Evolutionary conservation across 208 protist species (phyloP).

Genomic region (Sergeia podlipaevii): DNA sequence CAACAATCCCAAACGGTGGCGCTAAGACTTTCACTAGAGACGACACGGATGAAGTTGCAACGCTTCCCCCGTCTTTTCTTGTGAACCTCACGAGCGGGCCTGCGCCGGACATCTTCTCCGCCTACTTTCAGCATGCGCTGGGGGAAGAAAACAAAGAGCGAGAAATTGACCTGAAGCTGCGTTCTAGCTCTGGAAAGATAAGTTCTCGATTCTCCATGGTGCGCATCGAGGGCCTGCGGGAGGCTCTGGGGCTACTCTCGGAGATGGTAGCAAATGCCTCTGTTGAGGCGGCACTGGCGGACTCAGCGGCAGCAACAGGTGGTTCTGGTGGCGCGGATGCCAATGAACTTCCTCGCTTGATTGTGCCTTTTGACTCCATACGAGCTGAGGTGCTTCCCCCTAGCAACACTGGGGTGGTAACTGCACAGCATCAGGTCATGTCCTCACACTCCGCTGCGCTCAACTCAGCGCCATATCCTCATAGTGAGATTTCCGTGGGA

Average conservation of each 20-base stretch:
- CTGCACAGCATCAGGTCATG: background rate
- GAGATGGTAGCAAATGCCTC: conserved; percentile 46
- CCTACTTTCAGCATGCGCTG: conserved; percentile 49
- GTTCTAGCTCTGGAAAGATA: conserved; percentile 48
- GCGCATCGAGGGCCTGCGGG: conserved; percentile 57
- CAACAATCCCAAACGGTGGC: too few relatives aligned
- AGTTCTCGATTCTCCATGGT: conserved; percentile 47
- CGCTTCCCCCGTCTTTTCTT: too few relatives aligned
- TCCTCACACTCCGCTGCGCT: too few relatives aligned
- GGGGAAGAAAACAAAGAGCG: conserved; percentile 43
- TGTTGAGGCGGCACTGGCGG: conserved; percentile 33
- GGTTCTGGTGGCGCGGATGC: background rate
- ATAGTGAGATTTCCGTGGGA: too few relatives aligned
- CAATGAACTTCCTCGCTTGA: conserved; percentile 8
- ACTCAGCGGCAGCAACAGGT: conserved; percentile 5
- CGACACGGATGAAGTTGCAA: too few relatives aligned
- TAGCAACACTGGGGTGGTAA: background rate
- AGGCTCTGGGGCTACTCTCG: conserved; percentile 40
- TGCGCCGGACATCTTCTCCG: conserved; percentile 29
- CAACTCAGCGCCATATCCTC: background rate
- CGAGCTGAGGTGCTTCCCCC: conserved; percentile 45
- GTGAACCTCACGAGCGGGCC: background rate
- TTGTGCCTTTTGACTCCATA: conserved; percentile 59
- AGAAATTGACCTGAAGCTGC: conserved; percentile 46
- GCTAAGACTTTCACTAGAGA: too few relatives aligned